phyloP scores from a whole-genome alignment of 805 yeast genomes.

The Metschnikowia amazonensis region DNA sequence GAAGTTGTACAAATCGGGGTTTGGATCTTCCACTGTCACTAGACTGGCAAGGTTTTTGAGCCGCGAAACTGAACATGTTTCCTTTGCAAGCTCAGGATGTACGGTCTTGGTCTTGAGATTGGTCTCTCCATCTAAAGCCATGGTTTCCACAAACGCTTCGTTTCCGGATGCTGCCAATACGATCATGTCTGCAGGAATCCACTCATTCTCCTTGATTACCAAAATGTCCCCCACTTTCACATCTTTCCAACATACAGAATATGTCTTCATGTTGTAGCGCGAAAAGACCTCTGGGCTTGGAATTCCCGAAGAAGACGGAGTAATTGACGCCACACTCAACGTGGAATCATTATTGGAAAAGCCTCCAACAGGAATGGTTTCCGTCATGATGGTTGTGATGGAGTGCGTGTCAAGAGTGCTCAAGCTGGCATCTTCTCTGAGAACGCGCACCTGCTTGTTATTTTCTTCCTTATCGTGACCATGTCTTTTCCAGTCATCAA shows the following conservation, averaged over 20 bases:
- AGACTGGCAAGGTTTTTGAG: constrained; percentile 49
- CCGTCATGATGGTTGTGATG: constrained; percentile 37
- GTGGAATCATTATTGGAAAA: not conserved
- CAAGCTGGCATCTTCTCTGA: constrained; percentile 30
- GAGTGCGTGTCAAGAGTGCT: constrained; percentile 34
- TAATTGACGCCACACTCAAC: constrained; percentile 1
- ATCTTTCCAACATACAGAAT: constrained; percentile 59
- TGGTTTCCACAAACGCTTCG: constrained; percentile 83
- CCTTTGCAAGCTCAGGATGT: constrained; percentile 55
- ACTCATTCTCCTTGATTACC: constrained; percentile 70
- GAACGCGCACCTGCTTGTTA: constrained; percentile 34
- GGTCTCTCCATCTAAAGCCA: constrained; percentile 98
- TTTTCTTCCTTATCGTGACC: constrained; percentile 83
- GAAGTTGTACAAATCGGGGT: constrained; percentile 83
- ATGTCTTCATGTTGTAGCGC: constrained; percentile 33
- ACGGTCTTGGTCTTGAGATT: constrained; percentile 76
- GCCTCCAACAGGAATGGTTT: constrained; percentile 25
- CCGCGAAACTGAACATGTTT: constrained; percentile 47
- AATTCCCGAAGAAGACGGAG: constrained; percentile 5
- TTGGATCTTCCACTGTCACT: constrained; percentile 84
- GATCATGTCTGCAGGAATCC: constrained; percentile 91
- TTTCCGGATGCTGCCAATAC: constrained; percentile 59
- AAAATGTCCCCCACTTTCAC: constrained; percentile 86
- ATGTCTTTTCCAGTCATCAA: constrained; percentile 87
- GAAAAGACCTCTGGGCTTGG: constrained; percentile 10